Base-by-base conservation (phyloP, 768 basidiomycete species). In the Heimioporus sp. region DNA sequence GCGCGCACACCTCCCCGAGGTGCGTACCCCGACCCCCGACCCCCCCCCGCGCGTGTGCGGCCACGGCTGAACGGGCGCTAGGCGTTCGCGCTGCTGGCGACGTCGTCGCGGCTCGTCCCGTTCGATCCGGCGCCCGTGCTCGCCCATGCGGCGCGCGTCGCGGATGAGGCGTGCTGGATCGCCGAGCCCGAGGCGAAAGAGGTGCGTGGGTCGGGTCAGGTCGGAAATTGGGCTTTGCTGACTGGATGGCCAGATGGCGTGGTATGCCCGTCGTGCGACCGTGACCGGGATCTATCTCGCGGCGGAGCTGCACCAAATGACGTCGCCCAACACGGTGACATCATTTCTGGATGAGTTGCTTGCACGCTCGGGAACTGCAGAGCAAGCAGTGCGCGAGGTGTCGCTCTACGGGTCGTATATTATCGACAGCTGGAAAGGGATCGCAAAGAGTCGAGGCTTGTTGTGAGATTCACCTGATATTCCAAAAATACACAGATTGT, bases 291-390 rank as follows among this genome's bases (percentile, higher is more conserved):
- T 88, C 13, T 93, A 92, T 58, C 75, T 80, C 13, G 83, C 86
- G n/a, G 81, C 88, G 54, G 90, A 92, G 69, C 73, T 93, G 15
- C 90, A 92, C 61, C 90, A 93, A 63, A 63, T 93, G n/a, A 78
- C 81, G 0, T 92, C 90, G 2, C 87, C 90, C 5, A 61, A 72
- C 12, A 89, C 89, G 3, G 82, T 87, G 0, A 69, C 73, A 28
- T 68, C 73, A 3, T 91, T 93, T 72, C 74, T 93, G 13, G 82
- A 86, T 42, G 69, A 76, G 9, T 78, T 91, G 7, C 74, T 92
- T 13, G 73, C 76, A 10, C 68, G 76, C 3, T 78, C 81, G 3
- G 67, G 73, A 3, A 56, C 67, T 2, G 58, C 83, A 0, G 76
- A 80, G 42, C 66, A 67, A 1, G 73, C 79, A 0, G 51, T 87